Conservation (phyloP, 1,139 yeast genomes). For the Suhomyces guaymorum region DNA sequence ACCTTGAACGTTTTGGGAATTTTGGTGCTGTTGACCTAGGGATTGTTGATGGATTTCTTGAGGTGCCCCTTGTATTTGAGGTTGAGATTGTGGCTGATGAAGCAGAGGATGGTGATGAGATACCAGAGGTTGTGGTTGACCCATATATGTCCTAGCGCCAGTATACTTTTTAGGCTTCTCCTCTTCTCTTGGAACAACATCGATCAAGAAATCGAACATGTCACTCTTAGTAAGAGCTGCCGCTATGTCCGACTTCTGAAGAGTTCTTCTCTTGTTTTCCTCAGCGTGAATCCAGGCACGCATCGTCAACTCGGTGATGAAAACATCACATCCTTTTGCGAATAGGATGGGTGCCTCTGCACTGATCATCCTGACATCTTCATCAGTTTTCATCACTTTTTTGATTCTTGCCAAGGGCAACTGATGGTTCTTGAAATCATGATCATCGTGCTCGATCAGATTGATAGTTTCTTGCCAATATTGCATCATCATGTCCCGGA, state of each 20-base stretch:
- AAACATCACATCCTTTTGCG: constrained; percentile 97
- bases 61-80: neutral
- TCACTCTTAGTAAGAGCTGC: constrained; percentile 93
- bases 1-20: constrained; percentile 11
- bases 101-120: constrained; percentile 15
- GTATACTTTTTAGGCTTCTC: constrained; percentile 51
- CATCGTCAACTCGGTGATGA: constrained; percentile 95
- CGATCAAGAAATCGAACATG: constrained; percentile 95
- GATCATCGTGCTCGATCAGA: constrained; percentile 84
- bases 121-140: constrained; percentile 11
- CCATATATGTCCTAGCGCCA: constrained; percentile 8
- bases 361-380: constrained; percentile 93
- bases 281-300: constrained; percentile 99
- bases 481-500: constrained; percentile 86
- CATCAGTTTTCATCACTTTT: constrained; percentile 96
- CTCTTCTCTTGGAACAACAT: constrained; percentile 87
- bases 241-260: constrained; percentile 92
- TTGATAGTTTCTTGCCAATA: constrained; percentile 97
- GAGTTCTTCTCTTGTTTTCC: constrained; percentile 88
- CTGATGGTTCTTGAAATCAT: constrained; percentile 91
- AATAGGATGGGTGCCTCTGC: constrained; percentile 97
- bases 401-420: constrained; percentile 92
- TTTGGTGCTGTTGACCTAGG: constrained; percentile 10
- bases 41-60: constrained; percentile 11
- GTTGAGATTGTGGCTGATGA: constrained; percentile 4